Base-by-base conservation (phyloP, 202 grass and related monocot species). In the Setaria viridis region DNA sequence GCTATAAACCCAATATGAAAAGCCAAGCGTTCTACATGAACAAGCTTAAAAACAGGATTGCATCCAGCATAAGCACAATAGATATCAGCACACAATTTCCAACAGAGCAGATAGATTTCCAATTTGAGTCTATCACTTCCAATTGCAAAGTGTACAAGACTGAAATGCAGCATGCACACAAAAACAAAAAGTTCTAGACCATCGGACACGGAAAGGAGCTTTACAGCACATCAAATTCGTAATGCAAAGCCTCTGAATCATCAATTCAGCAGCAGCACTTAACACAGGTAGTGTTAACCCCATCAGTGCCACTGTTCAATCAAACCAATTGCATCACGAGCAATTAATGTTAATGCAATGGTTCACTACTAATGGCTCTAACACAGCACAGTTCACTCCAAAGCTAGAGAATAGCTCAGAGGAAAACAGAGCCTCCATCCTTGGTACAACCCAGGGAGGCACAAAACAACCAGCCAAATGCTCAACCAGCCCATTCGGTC, bases 301-400 rank as follows among this genome's bases (percentile, higher is more conserved):
- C 7, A 81, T 81, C 85, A 71, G 57, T 71, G 74, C 19, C n/a
- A 51, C 43, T 42, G 21, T 43, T 77, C 13, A 89, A 37, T 49
- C 17, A 62, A 35, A 19, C 12, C 0, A 84, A 76, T 13, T 55
- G 59, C 20, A 21, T 6, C 1, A 25, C 2, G 5, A 30, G 20
- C 34, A 53, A 60, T 62, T 43, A 74, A 87, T 62, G 58, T 62
- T 43, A 74, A 87, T 62, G 58, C 21, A 75, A 29, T 48, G 48
- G 39, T 19, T 9, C 60, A 55, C 19, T 20, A 12, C 43, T 15
- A 70, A 79, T 41, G 63, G 39, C 4, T 29, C n/a, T 43, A 67
- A 49, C 20, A 49, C 20, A 60, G 30, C 20, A 77, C 53, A 47
- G 7, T 55, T 63, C 50, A 80, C 76, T 62, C 35, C 25, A 47